Evolutionary conservation across 2,329 filamentous ascomycete genomes (phyloP), one percentile per base, ranked within the genome.

Genomic region (Botryotinia calthae): DNA sequence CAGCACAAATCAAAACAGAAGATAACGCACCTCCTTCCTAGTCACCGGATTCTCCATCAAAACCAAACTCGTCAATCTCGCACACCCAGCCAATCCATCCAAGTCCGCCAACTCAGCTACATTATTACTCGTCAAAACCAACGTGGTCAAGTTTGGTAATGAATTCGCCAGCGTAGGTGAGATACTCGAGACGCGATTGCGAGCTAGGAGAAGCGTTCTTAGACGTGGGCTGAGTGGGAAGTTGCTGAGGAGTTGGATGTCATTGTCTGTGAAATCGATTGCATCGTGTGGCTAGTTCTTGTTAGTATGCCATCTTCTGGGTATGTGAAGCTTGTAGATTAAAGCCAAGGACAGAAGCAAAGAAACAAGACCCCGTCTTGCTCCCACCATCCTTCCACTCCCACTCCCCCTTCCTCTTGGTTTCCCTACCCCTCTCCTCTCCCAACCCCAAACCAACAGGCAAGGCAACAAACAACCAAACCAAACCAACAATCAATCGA

Each of bases 261-360:
- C 95, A 83, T 99, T 99, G 86, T 99, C 96, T 83, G 96, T 98
- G 80, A 99, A 91, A 85, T 99, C 96, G 86, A 99, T 97, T 77
- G 93, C 91, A 86, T 98, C 96, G 88, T 97, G 94, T 79, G 95
- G 93, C 93, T 97, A 79, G 12, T 31, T 28, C 9, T 48, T n/a
- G 48, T 67, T 28, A 67, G 48, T 25, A 56, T 28, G 16, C 14
- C 22, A 16, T 42, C 34, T 66, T 67, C 8, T 14, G 25, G 51
- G 25, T n/a, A n/a, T n/a, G 34, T 40, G 44, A 51, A 67, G 64
- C 28, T 51, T n/a, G n/a, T 28, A 34, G 28, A 2, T 34, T 16
- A 25, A 37, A 28, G 25, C 22, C 46, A 8, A 25, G 28, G 31
- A 6, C 37, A 42, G 16, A 65, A 28, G 5, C 7, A 16, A 31